Evolutionary conservation across 2,329 filamentous ascomycete species (phyloP).

Genomic region (Pseudocercospora musae): DNA sequence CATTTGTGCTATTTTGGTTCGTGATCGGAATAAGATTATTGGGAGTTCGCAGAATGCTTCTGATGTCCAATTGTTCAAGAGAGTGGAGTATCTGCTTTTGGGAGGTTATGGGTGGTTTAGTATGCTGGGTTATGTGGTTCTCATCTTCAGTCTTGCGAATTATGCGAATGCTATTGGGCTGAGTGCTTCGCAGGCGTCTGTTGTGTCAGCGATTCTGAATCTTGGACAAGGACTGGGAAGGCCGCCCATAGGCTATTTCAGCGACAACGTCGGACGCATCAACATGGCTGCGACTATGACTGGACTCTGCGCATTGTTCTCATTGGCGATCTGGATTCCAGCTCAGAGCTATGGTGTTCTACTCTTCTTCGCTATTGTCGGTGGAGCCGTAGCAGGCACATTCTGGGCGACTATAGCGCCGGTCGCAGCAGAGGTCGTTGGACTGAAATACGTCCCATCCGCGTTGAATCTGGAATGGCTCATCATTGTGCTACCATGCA

Average conservation of each 20-base stretch:
- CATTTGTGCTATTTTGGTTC: constrained; percentile 60
- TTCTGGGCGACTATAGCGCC: constrained; percentile 66
- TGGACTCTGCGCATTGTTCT: constrained; percentile 61
- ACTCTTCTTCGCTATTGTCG: constrained; percentile 66
- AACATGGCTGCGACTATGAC: constrained; percentile 66
- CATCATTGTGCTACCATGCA: constrained; percentile 65
- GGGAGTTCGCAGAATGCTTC: constrained; percentile 66
- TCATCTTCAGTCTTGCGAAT: constrained; percentile 73
- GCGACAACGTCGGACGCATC: constrained; percentile 66
- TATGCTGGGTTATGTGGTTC: constrained; percentile 70
- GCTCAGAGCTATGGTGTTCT: constrained; percentile 65
- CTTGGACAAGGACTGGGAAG: constrained; percentile 64
- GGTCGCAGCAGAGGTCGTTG: constrained; percentile 70
- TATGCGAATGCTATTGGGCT: constrained; percentile 69
- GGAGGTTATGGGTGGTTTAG: constrained; percentile 67
- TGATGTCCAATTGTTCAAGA: constrained; percentile 59
- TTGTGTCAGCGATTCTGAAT: constrained; percentile 72
- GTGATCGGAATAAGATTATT: constrained; percentile 69
- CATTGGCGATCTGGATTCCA: constrained; percentile 70
- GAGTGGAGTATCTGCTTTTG: constrained; percentile 61
- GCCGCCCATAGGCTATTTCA: constrained; percentile 69
- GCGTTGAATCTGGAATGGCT: constrained; percentile 71
- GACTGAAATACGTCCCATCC: constrained; percentile 64
- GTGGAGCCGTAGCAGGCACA: constrained; percentile 65
- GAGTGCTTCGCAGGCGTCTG: constrained; percentile 62